These are phyloP conservation scores for Populus hybrid DNA, from an alignment of 441 rosid species.

Conservation along the genomic window DNA sequence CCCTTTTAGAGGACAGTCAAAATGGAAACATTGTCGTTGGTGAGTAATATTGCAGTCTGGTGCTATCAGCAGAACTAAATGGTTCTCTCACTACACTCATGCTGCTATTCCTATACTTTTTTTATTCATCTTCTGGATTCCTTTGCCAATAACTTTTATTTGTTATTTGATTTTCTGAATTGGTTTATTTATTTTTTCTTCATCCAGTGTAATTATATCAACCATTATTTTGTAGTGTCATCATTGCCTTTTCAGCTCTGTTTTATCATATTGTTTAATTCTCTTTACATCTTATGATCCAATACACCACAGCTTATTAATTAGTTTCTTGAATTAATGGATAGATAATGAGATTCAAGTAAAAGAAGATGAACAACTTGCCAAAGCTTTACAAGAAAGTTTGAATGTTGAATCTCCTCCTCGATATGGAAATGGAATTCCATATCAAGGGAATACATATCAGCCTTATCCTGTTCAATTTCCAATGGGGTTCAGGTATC, in stretches of 20 bases:
- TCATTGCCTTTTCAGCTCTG: conserved; percentile 2
- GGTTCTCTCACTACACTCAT: neutral
- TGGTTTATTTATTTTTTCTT: neutral
- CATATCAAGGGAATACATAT: conserved; percentile 51
- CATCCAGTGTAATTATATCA: neutral
- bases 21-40: conserved; percentile 39
- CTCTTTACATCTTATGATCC: conserved; percentile 2
- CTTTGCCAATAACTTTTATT: neutral
- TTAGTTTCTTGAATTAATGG: conserved; percentile 26
- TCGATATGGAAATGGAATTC: conserved; percentile 28
- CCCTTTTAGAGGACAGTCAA: conserved; percentile 68
- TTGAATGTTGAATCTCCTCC: conserved; percentile 51
- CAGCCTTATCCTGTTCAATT: conserved; percentile 31
- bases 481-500: conserved; percentile 66
- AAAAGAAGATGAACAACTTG: conserved; percentile 85
- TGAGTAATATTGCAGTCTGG: conserved; percentile 37
- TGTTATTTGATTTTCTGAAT: conserved; percentile 9
- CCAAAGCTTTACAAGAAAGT: conserved; percentile 77
- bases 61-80: conserved; percentile 6
- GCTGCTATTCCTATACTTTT: neutral
- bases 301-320: conserved; percentile 16
- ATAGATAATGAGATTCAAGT: conserved; percentile 55
- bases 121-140: neutral
- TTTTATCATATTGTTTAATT: neutral
- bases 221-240: neutral